Evolutionary conservation across 257 asterid genomes (phyloP), one percentile per base, ranked within the genome.

Genomic region (Plantago elongata): DNA sequence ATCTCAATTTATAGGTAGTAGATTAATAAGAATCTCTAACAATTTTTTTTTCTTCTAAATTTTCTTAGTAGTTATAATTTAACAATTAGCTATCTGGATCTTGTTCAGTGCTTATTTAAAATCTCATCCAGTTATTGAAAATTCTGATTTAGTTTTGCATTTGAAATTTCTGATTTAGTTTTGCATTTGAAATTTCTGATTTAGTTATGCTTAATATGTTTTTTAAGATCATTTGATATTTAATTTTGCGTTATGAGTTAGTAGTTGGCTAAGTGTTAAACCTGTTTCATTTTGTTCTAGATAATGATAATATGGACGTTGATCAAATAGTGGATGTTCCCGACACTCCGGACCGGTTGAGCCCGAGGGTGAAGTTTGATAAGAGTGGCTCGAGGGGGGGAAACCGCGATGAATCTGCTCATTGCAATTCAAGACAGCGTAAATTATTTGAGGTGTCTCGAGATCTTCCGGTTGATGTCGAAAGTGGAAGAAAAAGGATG

Each of bases 311-410:
- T 12, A 72, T 87, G 86, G 88, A 80, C 64, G 54, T 73, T 43
- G 97, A 81, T 75, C 63, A 65, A 47, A 30, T 67, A 11, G 34
- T 70, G 51, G 95, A 80, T 67, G 79, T 87, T 71, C 96, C 96
- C 3, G 97, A 85, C 67, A 87, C 96, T 73, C 97, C 97, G 1
- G 89, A 81, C 63, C 77, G 88, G 73, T 72, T 78, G 50, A 63
- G 73, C 45, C 63, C 73, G 10, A 74, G 40, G 51, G 62, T 69
- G 57, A 57, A 40, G 57, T 72, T 63, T 60, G 76, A 61, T 52
- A 77, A 68, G 74, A 70, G 51, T 62, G 58, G 51, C 47, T 61
- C n/a, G 18, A 64, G 16, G 22, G 67, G 61, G 54, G 80, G 66
- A 58, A 79, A 60, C 34, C 68, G 45, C 30, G 29, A 16, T 27